Evolutionary conservation across 495 filamentous ascomycete species (phyloP).

Genomic region (Neurospora tetraspora): DNA sequence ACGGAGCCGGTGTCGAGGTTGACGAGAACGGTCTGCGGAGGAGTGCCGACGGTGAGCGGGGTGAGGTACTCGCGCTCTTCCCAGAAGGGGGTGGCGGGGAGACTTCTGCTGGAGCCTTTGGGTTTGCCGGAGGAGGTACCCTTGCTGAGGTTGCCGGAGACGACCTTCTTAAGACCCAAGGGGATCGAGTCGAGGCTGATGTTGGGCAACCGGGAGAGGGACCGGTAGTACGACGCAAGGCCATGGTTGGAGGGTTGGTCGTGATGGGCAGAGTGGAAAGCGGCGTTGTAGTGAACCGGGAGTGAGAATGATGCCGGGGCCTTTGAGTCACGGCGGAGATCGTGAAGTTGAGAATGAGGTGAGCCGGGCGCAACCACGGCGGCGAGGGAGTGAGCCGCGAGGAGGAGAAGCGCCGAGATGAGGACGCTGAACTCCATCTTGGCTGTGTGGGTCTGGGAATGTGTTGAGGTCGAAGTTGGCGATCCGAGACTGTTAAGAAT

Average conservation of each 20-base stretch:
- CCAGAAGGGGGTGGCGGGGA: conserved; percentile 4
- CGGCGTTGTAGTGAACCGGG: background rate
- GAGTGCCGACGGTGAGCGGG: conserved; percentile 55
- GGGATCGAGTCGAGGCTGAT: background rate
- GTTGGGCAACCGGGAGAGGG: background rate
- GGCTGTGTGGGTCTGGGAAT: background rate
- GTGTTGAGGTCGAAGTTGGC: background rate
- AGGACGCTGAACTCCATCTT: background rate
- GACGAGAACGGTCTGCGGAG: conserved; percentile 52
- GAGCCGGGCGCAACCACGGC: background rate
- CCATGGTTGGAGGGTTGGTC: background rate
- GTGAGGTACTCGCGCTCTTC: conserved; percentile 55
- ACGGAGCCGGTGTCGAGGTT: conserved; percentile 75
- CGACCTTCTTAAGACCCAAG: background rate
- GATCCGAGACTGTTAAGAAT: background rate
- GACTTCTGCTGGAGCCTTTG: background rate
- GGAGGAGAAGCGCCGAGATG: background rate
- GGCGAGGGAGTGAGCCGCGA: background rate
- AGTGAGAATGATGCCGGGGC: background rate
- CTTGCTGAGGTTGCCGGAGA: background rate
- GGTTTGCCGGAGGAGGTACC: background rate
- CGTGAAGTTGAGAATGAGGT: background rate
- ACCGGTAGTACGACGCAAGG: background rate
- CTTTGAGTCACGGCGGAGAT: background rate
- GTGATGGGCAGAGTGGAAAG: background rate